These are phyloP conservation scores for Boletales sp. DNA, from an alignment of 768 basidiomycete genomes.

Conservation along the genomic window DNA sequence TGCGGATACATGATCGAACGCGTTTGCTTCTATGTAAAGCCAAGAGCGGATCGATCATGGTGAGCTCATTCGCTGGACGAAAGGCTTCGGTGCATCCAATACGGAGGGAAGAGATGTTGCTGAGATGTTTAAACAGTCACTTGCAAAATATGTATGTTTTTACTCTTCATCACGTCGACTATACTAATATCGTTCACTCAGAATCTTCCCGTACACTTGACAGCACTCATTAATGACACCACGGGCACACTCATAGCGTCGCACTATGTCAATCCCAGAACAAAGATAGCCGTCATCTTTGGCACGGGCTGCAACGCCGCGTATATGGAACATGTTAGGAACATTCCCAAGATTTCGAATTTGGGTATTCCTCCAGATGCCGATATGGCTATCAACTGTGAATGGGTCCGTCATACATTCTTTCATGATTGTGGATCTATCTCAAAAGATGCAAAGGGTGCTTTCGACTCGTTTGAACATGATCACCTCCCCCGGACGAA, in stretches of 20 bases:
- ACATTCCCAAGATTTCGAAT: constrained; percentile 80
- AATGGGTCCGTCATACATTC: constrained; percentile 63
- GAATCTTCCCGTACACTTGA: constrained; percentile 80
- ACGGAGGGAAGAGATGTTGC: constrained; percentile 93
- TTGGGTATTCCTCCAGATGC: constrained; percentile 62
- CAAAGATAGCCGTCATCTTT: constrained; percentile 94
- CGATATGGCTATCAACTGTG: constrained; percentile 95
- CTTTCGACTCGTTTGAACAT: constrained; percentile 95
- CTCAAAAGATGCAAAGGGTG: constrained; percentile 54
- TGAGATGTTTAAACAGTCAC: constrained; percentile 83
- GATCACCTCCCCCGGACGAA: constrained; percentile 93
- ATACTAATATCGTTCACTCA: constrained; percentile 25
- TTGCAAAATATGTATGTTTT: constrained; percentile 66
- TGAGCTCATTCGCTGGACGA: constrained; percentile 97
- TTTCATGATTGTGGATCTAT: neutral
- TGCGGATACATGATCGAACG: too few species aligned
- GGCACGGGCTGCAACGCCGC: constrained; percentile 99
- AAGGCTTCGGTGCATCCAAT: constrained; percentile 90
- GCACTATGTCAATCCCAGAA: constrained; percentile 86
- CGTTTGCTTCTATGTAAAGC: constrained; percentile 35
- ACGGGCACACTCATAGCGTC: constrained; percentile 98
- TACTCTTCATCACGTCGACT: neutral
- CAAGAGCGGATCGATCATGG: constrained; percentile 94
- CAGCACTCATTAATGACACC: constrained; percentile 94
- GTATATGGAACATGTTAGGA: constrained; percentile 87